A percentile compares a stretch with the other conserved stretches of the same genome.
Evolutionary conservation across 306 rosid species (phyloP).

Genomic region (Myrica gale): DNA sequence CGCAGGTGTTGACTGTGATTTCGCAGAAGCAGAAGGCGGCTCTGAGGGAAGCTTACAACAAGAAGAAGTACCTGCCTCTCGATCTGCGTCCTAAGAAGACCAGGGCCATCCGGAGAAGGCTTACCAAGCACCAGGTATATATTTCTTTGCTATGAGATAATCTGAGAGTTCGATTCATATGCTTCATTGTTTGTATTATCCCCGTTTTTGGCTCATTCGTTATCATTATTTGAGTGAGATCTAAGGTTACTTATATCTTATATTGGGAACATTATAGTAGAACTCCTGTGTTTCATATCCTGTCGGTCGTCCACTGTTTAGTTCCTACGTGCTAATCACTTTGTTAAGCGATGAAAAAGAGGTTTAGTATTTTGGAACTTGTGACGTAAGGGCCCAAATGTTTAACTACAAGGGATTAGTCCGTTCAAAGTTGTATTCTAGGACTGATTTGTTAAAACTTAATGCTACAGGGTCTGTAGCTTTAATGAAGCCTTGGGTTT

Average conservation of each 20-base stretch:
- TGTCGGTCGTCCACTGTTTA: too few species aligned
- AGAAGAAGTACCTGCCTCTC: conserved; percentile 84
- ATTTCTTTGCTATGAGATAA: not conserved
- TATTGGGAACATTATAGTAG: too few species aligned
- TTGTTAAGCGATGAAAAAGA: not conserved
- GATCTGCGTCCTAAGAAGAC: conserved; percentile 99
- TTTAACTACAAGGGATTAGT: too few species aligned
- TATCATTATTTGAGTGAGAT: not conserved
- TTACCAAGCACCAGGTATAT: conserved; percentile 89
- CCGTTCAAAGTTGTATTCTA: too few species aligned
- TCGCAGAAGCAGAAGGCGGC: conserved; percentile 94
- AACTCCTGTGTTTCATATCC: too few species aligned
- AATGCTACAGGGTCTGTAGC: too few species aligned
- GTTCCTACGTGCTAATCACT: too few species aligned
- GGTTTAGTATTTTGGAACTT: not conserved
- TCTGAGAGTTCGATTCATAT: not conserved
- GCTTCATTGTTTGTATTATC: too few species aligned
- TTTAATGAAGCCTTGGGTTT: too few species aligned
- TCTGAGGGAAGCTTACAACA: conserved; percentile 84
- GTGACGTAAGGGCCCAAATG: too few species aligned
- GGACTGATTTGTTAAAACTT: too few species aligned
- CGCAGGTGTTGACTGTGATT: conserved; percentile 93
- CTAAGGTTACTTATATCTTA: too few species aligned
- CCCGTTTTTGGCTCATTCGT: not conserved
- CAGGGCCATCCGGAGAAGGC: conserved; percentile 89